Evolutionary conservation across 2,329 filamentous ascomycete species (phyloP), one percentile per base, ranked within the genome.

Genomic region (Beauveria sp.): DNA sequence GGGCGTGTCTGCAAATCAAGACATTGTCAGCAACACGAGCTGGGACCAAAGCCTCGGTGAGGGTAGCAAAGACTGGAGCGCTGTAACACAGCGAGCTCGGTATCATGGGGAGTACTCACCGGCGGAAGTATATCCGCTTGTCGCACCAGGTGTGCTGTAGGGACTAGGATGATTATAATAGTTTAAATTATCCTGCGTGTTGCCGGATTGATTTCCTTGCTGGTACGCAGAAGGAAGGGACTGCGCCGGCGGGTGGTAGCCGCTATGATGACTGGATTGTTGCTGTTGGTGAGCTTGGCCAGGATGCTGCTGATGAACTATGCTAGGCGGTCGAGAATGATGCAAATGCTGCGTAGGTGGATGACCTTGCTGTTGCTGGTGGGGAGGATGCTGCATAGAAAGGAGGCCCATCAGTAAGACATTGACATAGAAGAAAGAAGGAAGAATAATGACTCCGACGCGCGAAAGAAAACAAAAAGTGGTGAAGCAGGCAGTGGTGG

Each of bases 81-180:
- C n/a, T 8, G 34, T 60, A 7, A 9, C 40, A 60, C 40, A 42
- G 49, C 16, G 24, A 45, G 22, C 34, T 14, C 16, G 10, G 52
- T 55, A 40, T 24, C 43, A 26, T 50, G n/a, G 22, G 58, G 14
- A 55, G 50, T 16, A 81, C 88, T 81, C 78, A 95, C 91, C 90
- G 80, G 90, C 89, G 72, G 91, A 91, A 66, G 90, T 87, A 76
- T 96, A 96, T 78, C 89, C 89, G 76, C 88, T 90, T 60, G 89
- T 86, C 64, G 88, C 85, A 77, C 88, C 91, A 67, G 90, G 87
- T 60, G 90, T 88, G 77, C 88, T 92, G 78, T 96, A 96, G 12
- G 90, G 85, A 73, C 87, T 91, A 65, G 89, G 85, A 72, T 95
- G 90, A 62, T 88, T 84, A 71, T 89, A 86, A 75, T 93, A 96